A percentile compares a stretch with the other conserved stretches of the same genome.
Conservation (phyloP, 73 alveolate species). For the Breviolum minutum region DNA sequence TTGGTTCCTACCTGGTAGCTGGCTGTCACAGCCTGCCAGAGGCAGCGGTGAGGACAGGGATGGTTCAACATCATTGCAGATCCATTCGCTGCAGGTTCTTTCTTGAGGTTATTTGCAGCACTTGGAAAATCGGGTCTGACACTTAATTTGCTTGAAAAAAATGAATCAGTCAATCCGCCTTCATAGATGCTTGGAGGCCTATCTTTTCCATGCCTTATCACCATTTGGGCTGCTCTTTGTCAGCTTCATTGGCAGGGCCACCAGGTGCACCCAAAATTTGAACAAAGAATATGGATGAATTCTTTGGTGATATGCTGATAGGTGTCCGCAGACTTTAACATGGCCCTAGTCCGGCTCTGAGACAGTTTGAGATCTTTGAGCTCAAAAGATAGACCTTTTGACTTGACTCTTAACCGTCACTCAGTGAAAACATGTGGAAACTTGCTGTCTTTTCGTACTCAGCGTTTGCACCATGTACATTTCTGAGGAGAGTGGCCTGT, state of each 20-base stretch:
- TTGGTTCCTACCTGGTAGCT: slow-evolving; percentile 69
- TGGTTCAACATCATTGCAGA: neutral
- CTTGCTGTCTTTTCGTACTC: neutral
- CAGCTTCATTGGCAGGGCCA: slow-evolving; percentile 84
- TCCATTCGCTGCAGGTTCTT: neutral
- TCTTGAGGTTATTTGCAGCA: slow-evolving; percentile 59
- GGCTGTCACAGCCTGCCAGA: slow-evolving; percentile 42
- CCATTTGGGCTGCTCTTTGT: slow-evolving; percentile 87
- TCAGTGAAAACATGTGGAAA: neutral
- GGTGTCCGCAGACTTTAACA: slow-evolving; percentile 85
- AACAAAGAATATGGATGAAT: too few relatives aligned
- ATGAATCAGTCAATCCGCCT: too few relatives aligned
- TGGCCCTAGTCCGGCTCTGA: slow-evolving; percentile 31
- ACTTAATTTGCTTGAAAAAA: neutral
- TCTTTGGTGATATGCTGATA: neutral
- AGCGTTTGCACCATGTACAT: neutral
- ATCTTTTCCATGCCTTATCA: slow-evolving; percentile 84
- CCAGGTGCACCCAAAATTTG: neutral
- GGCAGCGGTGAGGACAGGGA: neutral
- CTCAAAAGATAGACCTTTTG: neutral
- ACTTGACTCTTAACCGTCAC: neutral
- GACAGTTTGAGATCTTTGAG: neutral
- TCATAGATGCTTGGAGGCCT: slow-evolving; percentile 2
- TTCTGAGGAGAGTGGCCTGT: slow-evolving; percentile 38
- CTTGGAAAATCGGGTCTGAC: slow-evolving; percentile 43